Base-by-base conservation (phyloP, 2,329 filamentous ascomycete species). In the Ampelomyces quisqualis region DNA sequence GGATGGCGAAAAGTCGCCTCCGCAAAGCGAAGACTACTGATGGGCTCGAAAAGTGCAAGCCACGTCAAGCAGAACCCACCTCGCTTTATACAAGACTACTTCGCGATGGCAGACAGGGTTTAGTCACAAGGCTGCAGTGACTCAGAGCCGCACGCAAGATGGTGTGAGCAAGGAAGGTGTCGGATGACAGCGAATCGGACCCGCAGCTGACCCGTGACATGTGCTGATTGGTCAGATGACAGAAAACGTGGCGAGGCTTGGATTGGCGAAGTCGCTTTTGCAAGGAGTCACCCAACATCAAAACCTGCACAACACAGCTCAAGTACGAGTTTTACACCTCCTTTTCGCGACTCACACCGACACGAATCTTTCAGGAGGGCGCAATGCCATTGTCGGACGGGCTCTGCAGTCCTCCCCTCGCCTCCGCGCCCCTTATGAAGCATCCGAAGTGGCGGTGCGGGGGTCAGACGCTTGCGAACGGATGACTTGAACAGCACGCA, bases 71-170 rank as follows among this genome's bases (percentile, higher is more conserved):
- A 55, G 41, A 42, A 41, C 36, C 42, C 47, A 51, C 51, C 45
- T 40, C 35, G 42, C 43, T 49, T 59, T 62, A 58, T 64, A 62
- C 62, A 61, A 46, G 39, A 51, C 40, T 37, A 47, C 30, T 29
- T 35, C 24, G 37, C 33, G 29, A 51, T 47, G 42, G 48, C 53
- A 55, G 45, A 54, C 53, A 54, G 47, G 46, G 38, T 42, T 41
- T 53, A 55, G 55, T 64, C 55, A 60, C 47, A 53, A 61, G 62
- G 51, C 59, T 53, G 47, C 49, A 58, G 61, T 67, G 63, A 67
- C 57, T 67, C 63, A 67, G 56, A 62, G 52, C 54, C 55, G 50
- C 51, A 53, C 42, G 18, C 38, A 59, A 47, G 35, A 52, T 62
- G 53, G 59, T 51, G 51, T 59, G 52, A 53, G 55, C 34, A 34